These are phyloP conservation scores for Leccinellum luteum DNA, from an alignment of 768 basidiomycete genomes.

Conservation along the genomic window DNA sequence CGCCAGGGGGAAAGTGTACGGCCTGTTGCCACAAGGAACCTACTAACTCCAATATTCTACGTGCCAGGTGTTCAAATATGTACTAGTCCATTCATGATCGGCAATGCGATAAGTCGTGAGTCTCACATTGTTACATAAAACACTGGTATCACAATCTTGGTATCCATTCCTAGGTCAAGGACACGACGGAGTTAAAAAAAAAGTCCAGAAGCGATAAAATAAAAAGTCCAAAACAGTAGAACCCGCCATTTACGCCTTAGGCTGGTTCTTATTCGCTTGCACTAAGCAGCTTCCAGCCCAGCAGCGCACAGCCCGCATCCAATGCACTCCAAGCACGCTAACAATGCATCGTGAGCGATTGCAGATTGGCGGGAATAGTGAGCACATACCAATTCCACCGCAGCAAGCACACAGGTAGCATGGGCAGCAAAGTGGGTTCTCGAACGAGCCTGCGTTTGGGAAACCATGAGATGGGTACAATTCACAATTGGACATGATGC, in stretches of 20 bases:
- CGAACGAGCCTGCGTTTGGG: conserved; percentile 43
- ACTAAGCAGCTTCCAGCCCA: conserved; percentile 30
- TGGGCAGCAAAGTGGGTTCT: conserved; percentile 66
- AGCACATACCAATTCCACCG: conserved; percentile 57
- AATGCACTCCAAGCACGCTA: conserved; percentile 67
- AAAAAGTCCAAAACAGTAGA: not conserved
- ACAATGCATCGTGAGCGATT: conserved; percentile 2
- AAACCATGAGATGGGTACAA: not conserved
- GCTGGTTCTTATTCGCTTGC: not conserved
- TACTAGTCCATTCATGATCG: not conserved
- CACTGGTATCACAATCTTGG: not conserved
- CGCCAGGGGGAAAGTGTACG: not conserved
- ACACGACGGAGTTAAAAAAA: not conserved
- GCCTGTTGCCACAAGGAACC: not conserved
- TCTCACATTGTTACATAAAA: not conserved
- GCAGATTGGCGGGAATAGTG: not conserved
- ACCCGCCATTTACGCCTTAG: not conserved
- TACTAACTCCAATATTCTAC: not conserved
- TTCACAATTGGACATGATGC: not conserved
- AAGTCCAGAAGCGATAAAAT: not conserved
- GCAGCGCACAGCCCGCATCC: conserved; percentile 68
- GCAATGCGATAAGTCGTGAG: not conserved
- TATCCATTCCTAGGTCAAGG: not conserved
- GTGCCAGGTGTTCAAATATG: not conserved
- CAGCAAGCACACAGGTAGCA: conserved; percentile 74